These are phyloP conservation scores for Saccharomyces hybrid DNA, from an alignment of 1,139 yeast genomes.

Conservation along the genomic window DNA sequence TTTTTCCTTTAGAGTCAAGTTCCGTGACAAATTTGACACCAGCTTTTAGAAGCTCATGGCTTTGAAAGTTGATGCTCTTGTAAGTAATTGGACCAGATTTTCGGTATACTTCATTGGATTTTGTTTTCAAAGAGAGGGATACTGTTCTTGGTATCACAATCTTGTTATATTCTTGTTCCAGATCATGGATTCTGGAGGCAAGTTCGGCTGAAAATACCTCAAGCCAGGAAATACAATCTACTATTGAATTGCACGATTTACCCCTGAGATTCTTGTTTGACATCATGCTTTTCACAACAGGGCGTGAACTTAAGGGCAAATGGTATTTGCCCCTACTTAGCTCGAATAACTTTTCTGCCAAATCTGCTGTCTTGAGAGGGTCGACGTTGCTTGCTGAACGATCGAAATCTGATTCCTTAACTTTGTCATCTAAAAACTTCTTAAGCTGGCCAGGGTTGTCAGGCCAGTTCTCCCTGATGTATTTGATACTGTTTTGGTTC, in stretches of 20 bases:
- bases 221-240: constrained; percentile 72
- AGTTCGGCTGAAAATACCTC: constrained; percentile 78
- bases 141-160: constrained; percentile 48
- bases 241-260: constrained; percentile 43
- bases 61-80: constrained; percentile 12
- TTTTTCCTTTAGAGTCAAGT: constrained; percentile 32
- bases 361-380: constrained; percentile 27
- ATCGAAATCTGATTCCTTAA: constrained; percentile 12
- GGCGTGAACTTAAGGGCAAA: constrained; percentile 48
- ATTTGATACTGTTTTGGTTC: constrained; percentile 35
- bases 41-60: constrained; percentile 34
- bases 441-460: constrained; percentile 29
- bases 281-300: constrained; percentile 77
- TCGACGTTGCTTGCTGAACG: constrained; percentile 23
- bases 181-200: constrained; percentile 58
- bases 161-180: constrained; percentile 55
- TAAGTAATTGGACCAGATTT: constrained; percentile 22
- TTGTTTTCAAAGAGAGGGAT: constrained; percentile 33
- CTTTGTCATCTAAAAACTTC: constrained; percentile 22
- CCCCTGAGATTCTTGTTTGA: constrained; percentile 73
- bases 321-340: constrained; percentile 58
- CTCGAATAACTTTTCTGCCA: constrained; percentile 48
- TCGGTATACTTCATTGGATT: constrained; percentile 31
- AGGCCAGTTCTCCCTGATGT: constrained; percentile 42
- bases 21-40: constrained; percentile 37